Percentiles rank a stretch among this genome's conserved stretches.
Evolutionary conservation across 257 asterid species (phyloP).

Genomic region (Forsythia suspensa): DNA sequence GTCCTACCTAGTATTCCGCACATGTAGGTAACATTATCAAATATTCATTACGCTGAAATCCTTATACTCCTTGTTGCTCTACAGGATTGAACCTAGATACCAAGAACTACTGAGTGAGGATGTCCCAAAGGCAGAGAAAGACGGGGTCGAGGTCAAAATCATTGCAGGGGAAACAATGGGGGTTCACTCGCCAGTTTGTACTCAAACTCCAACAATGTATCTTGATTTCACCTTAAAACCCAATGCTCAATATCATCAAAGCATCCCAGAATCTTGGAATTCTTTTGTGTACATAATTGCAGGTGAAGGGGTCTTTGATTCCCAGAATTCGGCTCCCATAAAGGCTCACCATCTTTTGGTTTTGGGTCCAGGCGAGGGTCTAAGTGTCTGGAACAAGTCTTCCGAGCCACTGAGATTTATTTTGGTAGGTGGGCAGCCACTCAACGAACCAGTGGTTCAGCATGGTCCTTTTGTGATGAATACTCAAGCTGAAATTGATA

Average conservation of each 20-base stretch:
- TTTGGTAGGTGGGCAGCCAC: slow-evolving; percentile 77
- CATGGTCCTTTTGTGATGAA: slow-evolving; percentile 98
- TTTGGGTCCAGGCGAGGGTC: slow-evolving; percentile 81
- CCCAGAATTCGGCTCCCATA: slow-evolving; percentile 37
- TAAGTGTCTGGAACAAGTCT: slow-evolving; percentile 81
- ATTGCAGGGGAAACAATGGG: slow-evolving; percentile 97
- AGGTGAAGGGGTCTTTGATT: slow-evolving; percentile 80
- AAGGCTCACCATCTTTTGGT: slow-evolving; percentile 73
- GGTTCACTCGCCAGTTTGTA: slow-evolving; percentile 72
- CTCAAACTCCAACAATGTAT: slow-evolving; percentile 89
- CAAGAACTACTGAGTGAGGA: slow-evolving; percentile 70
- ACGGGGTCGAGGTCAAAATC: slow-evolving; percentile 74
- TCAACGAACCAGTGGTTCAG: slow-evolving; percentile 80
- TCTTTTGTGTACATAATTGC: slow-evolving; percentile 67
- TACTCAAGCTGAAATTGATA: slow-evolving; percentile 76
- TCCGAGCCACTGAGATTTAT: slow-evolving; percentile 59
- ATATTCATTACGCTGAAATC: not conserved
- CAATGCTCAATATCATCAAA: slow-evolving; percentile 55
- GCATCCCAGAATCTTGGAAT: slow-evolving; percentile 76
- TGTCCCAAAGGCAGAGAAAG: slow-evolving; percentile 62
- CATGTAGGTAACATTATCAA: not conserved
- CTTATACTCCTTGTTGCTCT: not conserved
- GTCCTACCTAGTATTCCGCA: not conserved
- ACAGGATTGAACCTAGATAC: slow-evolving; percentile 86
- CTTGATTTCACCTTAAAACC: slow-evolving; percentile 74